phyloP scores from a whole-genome alignment of 2,329 filamentous ascomycete species.

The Eutypella sp. region DNA sequence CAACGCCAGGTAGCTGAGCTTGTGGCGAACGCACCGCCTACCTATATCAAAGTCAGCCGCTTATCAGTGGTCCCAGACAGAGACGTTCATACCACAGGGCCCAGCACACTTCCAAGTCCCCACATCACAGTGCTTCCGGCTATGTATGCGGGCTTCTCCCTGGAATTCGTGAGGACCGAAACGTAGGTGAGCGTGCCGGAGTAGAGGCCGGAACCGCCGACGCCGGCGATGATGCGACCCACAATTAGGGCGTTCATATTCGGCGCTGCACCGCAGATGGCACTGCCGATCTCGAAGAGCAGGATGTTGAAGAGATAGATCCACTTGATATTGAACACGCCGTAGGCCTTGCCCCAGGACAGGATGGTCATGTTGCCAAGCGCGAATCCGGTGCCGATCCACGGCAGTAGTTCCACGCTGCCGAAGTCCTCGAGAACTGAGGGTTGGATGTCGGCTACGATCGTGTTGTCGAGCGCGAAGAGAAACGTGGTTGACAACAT shows the following conservation, averaged over 20 bases:
- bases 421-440: constrained; percentile 30
- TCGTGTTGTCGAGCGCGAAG: constrained; percentile 31
- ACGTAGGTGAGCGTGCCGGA: constrained; percentile 23
- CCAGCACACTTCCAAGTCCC: constrained; percentile 41
- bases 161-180: constrained; percentile 13
- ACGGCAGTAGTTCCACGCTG: constrained; percentile 30
- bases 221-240: constrained; percentile 39
- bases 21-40: constrained; percentile 12
- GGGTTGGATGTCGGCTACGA: constrained; percentile 39
- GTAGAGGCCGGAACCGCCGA: constrained; percentile 40
- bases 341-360: constrained; percentile 30
- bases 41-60: constrained; percentile 53
- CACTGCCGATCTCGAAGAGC: constrained; percentile 19
- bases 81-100: constrained; percentile 43
- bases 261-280: constrained; percentile 38
- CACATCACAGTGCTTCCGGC: constrained; percentile 24
- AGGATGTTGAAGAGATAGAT: constrained; percentile 17
- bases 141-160: constrained; percentile 21
- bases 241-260: constrained; percentile 44
- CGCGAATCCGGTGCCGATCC: constrained; percentile 31
- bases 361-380: constrained; percentile 34
- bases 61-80: constrained; percentile 35
- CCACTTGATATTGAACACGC: constrained; percentile 37
- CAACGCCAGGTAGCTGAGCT: not conserved
- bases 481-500: not conserved